Base-by-base conservation (phyloP, 2,329 filamentous ascomycete genomes). In the Blastomyces silverae region DNA sequence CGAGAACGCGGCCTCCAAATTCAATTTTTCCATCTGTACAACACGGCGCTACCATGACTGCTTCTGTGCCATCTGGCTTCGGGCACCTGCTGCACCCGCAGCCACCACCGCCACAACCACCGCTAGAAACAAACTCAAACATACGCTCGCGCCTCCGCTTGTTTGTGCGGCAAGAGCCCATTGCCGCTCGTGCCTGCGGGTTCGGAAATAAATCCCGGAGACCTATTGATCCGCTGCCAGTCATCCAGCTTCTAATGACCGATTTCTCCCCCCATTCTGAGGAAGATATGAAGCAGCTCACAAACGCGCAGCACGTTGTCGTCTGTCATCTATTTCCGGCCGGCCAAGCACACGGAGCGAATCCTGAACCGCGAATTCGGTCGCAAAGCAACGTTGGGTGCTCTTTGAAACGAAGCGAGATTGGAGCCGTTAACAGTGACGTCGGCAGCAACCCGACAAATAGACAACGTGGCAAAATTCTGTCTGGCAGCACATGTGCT, bases 191-290 rank as follows among this genome's bases (percentile, higher is more conserved):
- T 65, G 79, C 79, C 42, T 80, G 78, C 69, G 79, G 79, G 20
- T 77, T 79, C 44, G 79, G 79, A 46, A 79, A 81, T 63, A 74
- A 79, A 66, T 79, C 80, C 64, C 75, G 79, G 64, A 74, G 79
- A 57, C 74, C 78, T 4, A 74, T 82, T 39, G 79, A 81, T 66
- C 80, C 80, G 20, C 78, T 79, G 25, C 79, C 79, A 22, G 79
- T 82, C 53, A 68, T 82, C 25, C 80, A 81, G 66, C 72, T 81
- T 62, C 74, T 80, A 44, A 71, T 81, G 20, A 72, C 72, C 39
- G 77, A 81, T 64, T 82, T 80, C 64, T 74, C 81, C 65, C 70
- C 77, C 1, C 66, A 69, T 2, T 77, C 73, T 2, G 64, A 74
- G 42, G 70, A 73, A 11, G 79, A 82, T 67, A 66, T 72, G 20